Percentiles rank a stretch among this genome's conserved stretches.
Conservation (phyloP, 192 early-diverging fungal species). For the Polychytrium aggregatum region DNA sequence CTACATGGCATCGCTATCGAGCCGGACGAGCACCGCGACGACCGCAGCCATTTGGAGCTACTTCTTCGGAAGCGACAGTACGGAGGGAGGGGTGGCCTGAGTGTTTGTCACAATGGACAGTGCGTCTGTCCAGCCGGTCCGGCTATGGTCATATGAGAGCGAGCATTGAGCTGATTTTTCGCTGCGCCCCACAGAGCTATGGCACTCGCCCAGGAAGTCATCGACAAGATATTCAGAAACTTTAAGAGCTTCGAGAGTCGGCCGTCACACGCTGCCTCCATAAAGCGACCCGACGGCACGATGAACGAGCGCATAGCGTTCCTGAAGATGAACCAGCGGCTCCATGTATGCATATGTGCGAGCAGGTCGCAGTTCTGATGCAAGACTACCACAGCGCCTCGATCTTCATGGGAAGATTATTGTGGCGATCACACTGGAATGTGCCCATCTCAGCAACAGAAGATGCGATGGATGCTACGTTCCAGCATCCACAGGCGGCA, state of each 20-base stretch:
- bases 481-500: not conserved
- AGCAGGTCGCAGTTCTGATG: too few species aligned
- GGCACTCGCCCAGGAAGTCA: slow-evolving; percentile 19
- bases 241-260: slow-evolving; percentile 6
- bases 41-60: slow-evolving; percentile 17
- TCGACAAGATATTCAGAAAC: slow-evolving; percentile 8
- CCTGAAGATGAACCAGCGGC: slow-evolving; percentile 10
- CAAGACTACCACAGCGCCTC: too few species aligned
- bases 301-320: slow-evolving; percentile 21
- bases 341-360: slow-evolving; percentile 10
- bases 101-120: too few species aligned
- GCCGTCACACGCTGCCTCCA: not conserved
- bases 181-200: slow-evolving; percentile 8
- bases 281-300: slow-evolving; percentile 3
- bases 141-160: not conserved
- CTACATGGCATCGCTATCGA: slow-evolving; percentile 36
- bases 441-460: not conserved
- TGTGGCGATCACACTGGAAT: not conserved
- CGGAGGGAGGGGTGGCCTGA: too few species aligned
- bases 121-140: slow-evolving; percentile 1
- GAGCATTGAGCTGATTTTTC: not conserved
- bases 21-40: slow-evolving; percentile 12
- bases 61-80: slow-evolving; percentile 15
- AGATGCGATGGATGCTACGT: not conserved
- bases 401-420: too few species aligned